A percentile compares a stretch with the other conserved stretches of the same genome.
Conservation (phyloP, 1,139 yeast genomes). For the Arxiozyma heterogenica region DNA sequence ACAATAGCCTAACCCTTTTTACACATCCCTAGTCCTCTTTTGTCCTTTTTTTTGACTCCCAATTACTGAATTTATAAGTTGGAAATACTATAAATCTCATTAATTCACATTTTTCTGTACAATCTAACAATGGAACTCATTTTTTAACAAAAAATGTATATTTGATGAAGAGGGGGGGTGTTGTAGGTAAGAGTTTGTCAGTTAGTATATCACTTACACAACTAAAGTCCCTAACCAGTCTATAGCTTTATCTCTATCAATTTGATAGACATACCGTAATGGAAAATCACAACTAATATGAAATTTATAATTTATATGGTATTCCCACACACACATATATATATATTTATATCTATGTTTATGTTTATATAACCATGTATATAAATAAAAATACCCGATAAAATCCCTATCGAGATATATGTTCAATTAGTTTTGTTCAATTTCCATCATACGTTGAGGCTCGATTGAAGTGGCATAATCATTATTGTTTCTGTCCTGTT, state of each 20-base stretch:
- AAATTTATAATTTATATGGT: neutral
- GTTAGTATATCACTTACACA: too few relatives aligned
- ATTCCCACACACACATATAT: too few relatives aligned
- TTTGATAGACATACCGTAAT: neutral
- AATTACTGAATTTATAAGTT: neutral
- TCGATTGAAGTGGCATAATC: slow-evolving; percentile 2
- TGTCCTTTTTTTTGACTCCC: neutral
- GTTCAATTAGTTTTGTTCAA: neutral
- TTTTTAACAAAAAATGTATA: too few relatives aligned
- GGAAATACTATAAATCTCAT: too few relatives aligned
- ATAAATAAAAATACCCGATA: too few relatives aligned
- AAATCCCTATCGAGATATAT: too few relatives aligned
- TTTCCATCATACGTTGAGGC: slow-evolving; percentile 9
- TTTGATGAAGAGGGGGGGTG: too few relatives aligned
- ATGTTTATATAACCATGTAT: neutral
- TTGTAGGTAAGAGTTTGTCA: neutral
- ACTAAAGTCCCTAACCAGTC: too few relatives aligned
- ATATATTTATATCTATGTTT: too few relatives aligned
- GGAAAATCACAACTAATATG: neutral
- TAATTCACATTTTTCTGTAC: neutral
- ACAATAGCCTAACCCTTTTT: neutral
- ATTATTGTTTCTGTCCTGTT: slow-evolving; percentile 6
- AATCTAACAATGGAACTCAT: too few relatives aligned
- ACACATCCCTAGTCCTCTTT: neutral
- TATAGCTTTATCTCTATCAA: too few relatives aligned